Percentiles rank a stretch among this genome's conserved stretches.
Evolutionary conservation across 495 filamentous ascomycete genomes (phyloP).

Genomic region (Xylaria castorea): DNA sequence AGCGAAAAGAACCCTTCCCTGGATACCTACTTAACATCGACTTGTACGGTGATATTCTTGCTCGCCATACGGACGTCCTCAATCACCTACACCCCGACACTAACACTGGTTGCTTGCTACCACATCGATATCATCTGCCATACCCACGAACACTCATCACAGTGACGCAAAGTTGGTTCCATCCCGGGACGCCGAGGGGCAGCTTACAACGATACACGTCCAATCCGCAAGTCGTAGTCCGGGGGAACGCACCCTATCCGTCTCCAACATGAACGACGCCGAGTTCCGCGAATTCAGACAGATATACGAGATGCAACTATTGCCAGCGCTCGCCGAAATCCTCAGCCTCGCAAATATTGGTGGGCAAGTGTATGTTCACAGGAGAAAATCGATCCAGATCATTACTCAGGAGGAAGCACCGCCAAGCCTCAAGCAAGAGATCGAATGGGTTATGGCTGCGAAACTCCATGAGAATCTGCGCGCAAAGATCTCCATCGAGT

Average conservation of each 20-base stretch:
- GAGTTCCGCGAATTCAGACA: conserved; percentile 12
- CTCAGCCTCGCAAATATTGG: background rate
- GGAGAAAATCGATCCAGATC: background rate
- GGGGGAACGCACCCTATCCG: background rate
- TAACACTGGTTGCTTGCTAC: background rate
- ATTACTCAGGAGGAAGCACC: conserved; percentile 2
- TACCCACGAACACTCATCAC: background rate
- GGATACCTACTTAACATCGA: background rate
- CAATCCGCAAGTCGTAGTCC: background rate
- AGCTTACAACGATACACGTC: background rate
- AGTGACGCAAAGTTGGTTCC: background rate
- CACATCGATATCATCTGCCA: background rate
- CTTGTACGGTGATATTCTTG: background rate
- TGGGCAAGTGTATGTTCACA: conserved; percentile 3
- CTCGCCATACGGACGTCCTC: background rate
- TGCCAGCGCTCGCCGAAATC: conserved; percentile 22
- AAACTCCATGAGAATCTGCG: background rate
- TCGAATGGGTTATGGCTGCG: background rate
- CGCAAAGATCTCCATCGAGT: conserved; percentile 10
- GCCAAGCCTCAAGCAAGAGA: conserved; percentile 3
- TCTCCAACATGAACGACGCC: background rate
- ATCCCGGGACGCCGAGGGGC: background rate
- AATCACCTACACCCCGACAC: background rate
- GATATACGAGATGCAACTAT: conserved; percentile 2
- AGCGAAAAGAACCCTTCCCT: background rate